Conservation (phyloP, 768 basidiomycete species). For the Mycena polygramma region DNA sequence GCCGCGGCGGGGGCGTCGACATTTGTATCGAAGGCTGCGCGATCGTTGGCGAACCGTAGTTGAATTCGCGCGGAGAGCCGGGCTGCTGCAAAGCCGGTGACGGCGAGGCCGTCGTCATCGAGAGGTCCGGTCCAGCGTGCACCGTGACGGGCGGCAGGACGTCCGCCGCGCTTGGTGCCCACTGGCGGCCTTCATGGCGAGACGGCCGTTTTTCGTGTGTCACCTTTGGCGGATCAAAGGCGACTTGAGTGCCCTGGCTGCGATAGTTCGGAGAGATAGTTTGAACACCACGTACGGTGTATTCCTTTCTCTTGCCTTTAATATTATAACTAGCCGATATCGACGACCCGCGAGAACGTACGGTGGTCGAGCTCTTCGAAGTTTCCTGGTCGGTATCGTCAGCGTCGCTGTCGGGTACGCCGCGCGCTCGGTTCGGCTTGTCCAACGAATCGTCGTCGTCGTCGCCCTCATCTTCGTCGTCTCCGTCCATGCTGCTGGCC, state of each 20-base stretch:
- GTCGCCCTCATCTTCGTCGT: constrained; percentile 83
- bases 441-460: constrained; percentile 65
- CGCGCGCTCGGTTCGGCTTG: constrained; percentile 40
- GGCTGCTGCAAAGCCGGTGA: constrained; percentile 32
- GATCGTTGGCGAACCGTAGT: constrained; percentile 36
- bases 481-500: constrained; percentile 83
- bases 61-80: constrained; percentile 44
- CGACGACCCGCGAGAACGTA: constrained; percentile 41
- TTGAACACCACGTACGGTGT: constrained; percentile 79
- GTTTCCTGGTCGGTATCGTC: constrained; percentile 45
- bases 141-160: constrained; percentile 33
- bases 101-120: constrained; percentile 38
- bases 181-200: constrained; percentile 29
- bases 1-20: constrained; percentile 35
- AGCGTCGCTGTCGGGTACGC: constrained; percentile 48
- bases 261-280: constrained; percentile 69
- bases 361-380: constrained; percentile 42
- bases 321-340: constrained; percentile 50
- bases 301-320: constrained; percentile 64
- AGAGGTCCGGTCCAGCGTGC: constrained; percentile 35
- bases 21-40: constrained; percentile 30
- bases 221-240: constrained; percentile 39
- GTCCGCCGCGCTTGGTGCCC: constrained; percentile 26
- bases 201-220: constrained; percentile 40
- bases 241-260: constrained; percentile 72